A percentile compares a stretch with the other conserved stretches of the same genome.
These are phyloP conservation scores for Hylodesmum podocarpum DNA, from an alignment of 306 rosid genomes.

Conservation along the genomic window DNA sequence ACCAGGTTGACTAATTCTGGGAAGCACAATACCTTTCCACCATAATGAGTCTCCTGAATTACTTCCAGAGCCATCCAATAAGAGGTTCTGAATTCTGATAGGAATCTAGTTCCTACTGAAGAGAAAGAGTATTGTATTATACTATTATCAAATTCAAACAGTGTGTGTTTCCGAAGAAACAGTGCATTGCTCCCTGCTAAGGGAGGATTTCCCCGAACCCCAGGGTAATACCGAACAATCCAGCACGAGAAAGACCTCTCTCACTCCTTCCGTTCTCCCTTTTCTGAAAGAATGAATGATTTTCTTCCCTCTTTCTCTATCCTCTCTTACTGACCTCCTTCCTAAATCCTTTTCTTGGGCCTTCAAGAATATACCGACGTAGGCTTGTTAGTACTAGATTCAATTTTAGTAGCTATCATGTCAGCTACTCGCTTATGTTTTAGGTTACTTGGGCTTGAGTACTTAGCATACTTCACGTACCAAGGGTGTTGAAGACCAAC, in stretches of 20 bases:
- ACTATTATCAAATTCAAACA: too few species aligned
- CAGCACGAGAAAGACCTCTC: background rate
- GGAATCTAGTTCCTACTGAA: background rate
- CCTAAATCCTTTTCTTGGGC: background rate
- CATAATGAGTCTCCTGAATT: slow-evolving; percentile 96
- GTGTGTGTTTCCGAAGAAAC: too few species aligned
- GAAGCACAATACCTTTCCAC: slow-evolving; percentile 68
- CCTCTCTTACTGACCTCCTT: background rate
- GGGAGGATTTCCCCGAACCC: background rate
- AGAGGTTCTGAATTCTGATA: slow-evolving; percentile 69
- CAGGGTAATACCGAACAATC: background rate
- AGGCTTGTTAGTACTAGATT: background rate
- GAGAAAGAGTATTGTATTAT: background rate
- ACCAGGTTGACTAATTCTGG: slow-evolving; percentile 14
- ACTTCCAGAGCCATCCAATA: slow-evolving; percentile 99
- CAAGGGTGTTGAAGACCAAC: background rate
- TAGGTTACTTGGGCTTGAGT: background rate
- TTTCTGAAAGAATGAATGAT: background rate
- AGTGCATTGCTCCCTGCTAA: too few species aligned
- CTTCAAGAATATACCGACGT: background rate
- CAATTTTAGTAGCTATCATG: too few species aligned
- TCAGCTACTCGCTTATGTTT: too few species aligned
- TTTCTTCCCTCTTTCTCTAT: background rate
- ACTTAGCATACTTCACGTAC: background rate
- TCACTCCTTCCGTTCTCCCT: background rate